Conservation (phyloP, 2,329 filamentous ascomycete species). For the Clonostachys rosea region DNA sequence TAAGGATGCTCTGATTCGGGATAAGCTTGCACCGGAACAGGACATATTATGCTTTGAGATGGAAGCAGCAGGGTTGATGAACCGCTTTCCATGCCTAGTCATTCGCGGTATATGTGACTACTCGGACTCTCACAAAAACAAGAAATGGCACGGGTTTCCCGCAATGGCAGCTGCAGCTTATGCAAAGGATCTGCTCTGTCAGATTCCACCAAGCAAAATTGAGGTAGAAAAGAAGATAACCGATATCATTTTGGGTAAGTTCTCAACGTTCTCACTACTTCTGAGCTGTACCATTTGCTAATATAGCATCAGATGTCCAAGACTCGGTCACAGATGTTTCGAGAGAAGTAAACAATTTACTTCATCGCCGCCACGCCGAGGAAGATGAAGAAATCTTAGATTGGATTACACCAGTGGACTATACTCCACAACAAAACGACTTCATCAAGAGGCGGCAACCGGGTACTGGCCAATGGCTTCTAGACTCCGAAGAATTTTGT, state of each 20-base stretch:
- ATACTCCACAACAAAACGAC: slow-evolving; percentile 30
- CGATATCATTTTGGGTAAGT: not conserved
- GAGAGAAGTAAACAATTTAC: no score
- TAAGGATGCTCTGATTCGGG: slow-evolving; percentile 20
- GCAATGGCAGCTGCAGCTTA: slow-evolving; percentile 15
- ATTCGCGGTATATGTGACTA: slow-evolving; percentile 25
- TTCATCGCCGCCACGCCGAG: no score
- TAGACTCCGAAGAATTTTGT: slow-evolving; percentile 27
- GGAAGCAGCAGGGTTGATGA: not conserved
- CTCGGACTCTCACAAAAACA: slow-evolving; percentile 19
- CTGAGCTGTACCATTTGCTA: no score
- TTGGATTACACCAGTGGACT: slow-evolving; percentile 32
- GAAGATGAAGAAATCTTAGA: slow-evolving; percentile 11
- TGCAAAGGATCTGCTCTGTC: slow-evolving; percentile 7
- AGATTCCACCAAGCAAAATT: not conserved
- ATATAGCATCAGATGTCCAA: no score
- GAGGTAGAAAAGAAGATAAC: not conserved
- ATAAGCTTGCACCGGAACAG: slow-evolving; percentile 16
- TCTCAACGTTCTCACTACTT: not conserved
- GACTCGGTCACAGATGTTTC: no score
- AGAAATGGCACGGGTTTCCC: slow-evolving; percentile 15
- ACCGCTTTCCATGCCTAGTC: slow-evolving; percentile 15
- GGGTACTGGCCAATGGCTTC: slow-evolving; percentile 39
- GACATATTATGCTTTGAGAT: slow-evolving; percentile 1
- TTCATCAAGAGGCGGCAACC: slow-evolving; percentile 24